Conservation (phyloP, 2,329 filamentous ascomycete species). For the Cladosporium sp. region DNA sequence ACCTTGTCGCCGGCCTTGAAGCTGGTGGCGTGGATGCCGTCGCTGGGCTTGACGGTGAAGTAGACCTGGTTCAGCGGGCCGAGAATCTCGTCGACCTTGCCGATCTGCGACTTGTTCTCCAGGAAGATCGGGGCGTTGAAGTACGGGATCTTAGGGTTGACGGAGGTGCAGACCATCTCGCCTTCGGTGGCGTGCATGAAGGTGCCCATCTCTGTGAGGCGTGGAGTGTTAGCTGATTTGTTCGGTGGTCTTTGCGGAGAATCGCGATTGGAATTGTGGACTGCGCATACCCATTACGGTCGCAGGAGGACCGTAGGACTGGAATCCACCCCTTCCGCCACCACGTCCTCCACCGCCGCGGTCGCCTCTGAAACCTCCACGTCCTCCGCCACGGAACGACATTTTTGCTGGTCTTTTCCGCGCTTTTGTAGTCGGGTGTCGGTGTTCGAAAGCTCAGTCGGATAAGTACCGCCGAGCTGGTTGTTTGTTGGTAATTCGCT, state of each 20-base stretch:
- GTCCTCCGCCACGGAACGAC: conserved; percentile 21
- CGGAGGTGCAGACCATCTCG: conserved; percentile 94
- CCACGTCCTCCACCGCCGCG: conserved; percentile 20
- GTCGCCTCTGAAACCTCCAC: conserved; percentile 17
- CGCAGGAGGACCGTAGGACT: conserved; percentile 39
- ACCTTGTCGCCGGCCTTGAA: conserved; percentile 98
- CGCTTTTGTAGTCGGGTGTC: background rate
- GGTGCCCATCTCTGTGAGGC: conserved; percentile 69
- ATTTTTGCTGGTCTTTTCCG: conserved; percentile 12
- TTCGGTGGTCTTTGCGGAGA: background rate
- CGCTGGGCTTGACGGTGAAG: conserved; percentile 96
- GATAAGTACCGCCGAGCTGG: conserved; percentile 11
- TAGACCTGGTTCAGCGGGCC: conserved; percentile 96
- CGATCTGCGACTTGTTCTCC: conserved; percentile 86
- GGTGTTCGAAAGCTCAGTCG: conserved; percentile 7
- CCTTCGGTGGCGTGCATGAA: conserved; percentile 95
- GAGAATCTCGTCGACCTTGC: conserved; percentile 96
- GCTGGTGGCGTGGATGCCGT: conserved; percentile 88
- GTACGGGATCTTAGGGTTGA: conserved; percentile 93
- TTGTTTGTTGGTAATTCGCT: background rate
- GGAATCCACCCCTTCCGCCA: conserved; percentile 31
- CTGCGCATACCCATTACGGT: conserved; percentile 35
- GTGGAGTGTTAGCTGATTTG: background rate
- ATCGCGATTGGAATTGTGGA: background rate
- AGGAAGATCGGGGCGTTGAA: conserved; percentile 99